Base-by-base conservation (phyloP, 331 rosid species). In the Cydonia oblonga region DNA sequence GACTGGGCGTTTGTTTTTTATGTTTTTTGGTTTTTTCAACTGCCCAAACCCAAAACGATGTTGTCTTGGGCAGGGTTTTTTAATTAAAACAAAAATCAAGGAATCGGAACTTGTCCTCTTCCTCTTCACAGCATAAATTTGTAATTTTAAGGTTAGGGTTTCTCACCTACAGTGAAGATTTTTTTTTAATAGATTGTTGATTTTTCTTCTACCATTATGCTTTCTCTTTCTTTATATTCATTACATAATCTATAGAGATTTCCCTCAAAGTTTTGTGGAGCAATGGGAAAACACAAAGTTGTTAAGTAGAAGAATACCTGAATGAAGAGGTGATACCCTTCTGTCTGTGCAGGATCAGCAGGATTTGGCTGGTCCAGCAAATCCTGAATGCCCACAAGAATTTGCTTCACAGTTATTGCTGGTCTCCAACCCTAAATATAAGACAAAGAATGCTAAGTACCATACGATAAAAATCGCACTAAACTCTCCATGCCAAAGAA, bases 321-420 rank as follows among this genome's bases (percentile, higher is more conserved):
- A 80, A 92, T 92, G 82, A 90, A 92, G 74, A 90, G 90, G 81
- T 92, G 98, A 81, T 92, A 92, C 12, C 98, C 98, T 78, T 92
- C 98, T 14, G 98, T 90, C 83, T 92, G 98, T 46, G 96, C 98
- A 72, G 96, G 98, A 76, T 92, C 98, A 78, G 96, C 81, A 69
- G 96, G 92, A 78, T 92, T 92, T 52, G 98, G 93, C 81, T 84
- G 96, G 75, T 90, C 93, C 52, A 92, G 90, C 75, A 88, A 77
- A 63, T 89, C 97, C 81, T 90, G 92, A 73, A 88, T 84, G 22
- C 93, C 97, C 62, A 92, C 88, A 52, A 92, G 92, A 76, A 92
- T 92, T 79, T 92, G 97, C 81, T 86, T 90, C 52, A 92, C 97
- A 4, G 97, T 92, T 79, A 92, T 92, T 57, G 96, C 97, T 22